Conservation (phyloP, 176 grass and related monocot species). For the Lolium perenne region DNA sequence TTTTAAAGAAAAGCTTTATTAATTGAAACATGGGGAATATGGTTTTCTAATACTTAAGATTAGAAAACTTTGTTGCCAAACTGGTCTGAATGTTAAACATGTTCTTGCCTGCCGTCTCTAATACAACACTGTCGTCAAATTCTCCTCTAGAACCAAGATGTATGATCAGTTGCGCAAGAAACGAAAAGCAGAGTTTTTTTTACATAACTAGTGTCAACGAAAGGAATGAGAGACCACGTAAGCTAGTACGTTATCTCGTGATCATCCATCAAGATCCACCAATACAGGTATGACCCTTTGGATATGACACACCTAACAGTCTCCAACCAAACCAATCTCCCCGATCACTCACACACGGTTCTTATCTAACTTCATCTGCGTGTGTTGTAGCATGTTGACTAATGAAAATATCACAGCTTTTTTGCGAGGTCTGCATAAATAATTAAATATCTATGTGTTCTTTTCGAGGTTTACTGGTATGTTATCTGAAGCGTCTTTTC, state of each 20-base stretch:
- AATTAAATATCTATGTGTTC: neutral
- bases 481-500: neutral
- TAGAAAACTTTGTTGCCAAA: no score
- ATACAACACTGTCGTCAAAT: neutral
- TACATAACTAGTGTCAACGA: neutral
- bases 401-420: neutral
- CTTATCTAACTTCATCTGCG: slow-evolving; percentile 34
- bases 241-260: slow-evolving; percentile 11
- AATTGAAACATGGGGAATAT: no score
- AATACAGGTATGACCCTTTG: slow-evolving; percentile 22
- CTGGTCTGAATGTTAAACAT: no score
- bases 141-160: neutral
- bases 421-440: neutral
- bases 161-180: neutral
- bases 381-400: neutral
- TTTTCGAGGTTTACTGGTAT: no score
- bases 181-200: neutral
- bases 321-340: slow-evolving; percentile 22
- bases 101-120: no score
- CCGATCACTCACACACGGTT: neutral
- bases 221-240: neutral
- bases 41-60: no score
- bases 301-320: slow-evolving; percentile 34
- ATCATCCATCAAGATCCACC: slow-evolving; percentile 7
- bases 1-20: no score